Evolutionary conservation across 2,329 filamentous ascomycete genomes (phyloP).

Genomic region (Thelonectria discophora): DNA sequence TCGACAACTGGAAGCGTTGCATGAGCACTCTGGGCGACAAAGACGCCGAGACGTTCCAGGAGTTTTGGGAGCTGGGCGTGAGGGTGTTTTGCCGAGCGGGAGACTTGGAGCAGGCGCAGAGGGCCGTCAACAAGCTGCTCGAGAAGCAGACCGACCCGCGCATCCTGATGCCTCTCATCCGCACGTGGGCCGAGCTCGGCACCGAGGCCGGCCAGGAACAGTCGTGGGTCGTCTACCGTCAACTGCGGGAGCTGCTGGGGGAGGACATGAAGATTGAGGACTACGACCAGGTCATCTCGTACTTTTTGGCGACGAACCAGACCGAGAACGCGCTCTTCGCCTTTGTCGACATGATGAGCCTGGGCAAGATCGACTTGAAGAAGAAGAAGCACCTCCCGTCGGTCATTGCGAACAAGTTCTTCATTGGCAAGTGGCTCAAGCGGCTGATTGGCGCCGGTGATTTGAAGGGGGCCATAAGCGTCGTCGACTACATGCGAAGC

Average conservation of each 20-base stretch:
- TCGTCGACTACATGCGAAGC: conserved; percentile 78
- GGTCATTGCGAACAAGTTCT: conserved; percentile 74
- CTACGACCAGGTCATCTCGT: conserved; percentile 77
- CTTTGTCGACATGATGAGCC: conserved; percentile 90
- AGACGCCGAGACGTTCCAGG: conserved; percentile 55
- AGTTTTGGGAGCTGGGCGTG: conserved; percentile 72
- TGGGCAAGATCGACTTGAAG: conserved; percentile 60
- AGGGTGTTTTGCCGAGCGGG: conserved; percentile 69
- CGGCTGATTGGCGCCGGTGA: conserved; percentile 78
- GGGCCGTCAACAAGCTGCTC: conserved; percentile 64
- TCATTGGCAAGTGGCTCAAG: conserved; percentile 90
- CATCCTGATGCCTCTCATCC: conserved; percentile 74
- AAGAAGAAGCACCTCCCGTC: conserved; percentile 56
- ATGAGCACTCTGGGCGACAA: conserved; percentile 61
- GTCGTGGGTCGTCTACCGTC: conserved; percentile 74
- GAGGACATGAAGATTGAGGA: conserved; percentile 73
- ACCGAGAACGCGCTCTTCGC: conserved; percentile 75
- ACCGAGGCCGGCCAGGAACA: conserved; percentile 57
- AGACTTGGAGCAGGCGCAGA: conserved; percentile 66
- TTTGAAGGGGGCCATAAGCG: conserved; percentile 74
- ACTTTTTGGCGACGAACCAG: conserved; percentile 73
- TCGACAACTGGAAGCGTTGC: conserved; percentile 70
- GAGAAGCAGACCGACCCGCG: conserved; percentile 60
- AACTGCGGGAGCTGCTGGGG: conserved; percentile 69
- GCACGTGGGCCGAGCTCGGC: conserved; percentile 66